Percentiles rank a stretch among this genome's conserved stretches.
phyloP scores from a whole-genome alignment of 2,329 filamentous ascomycete species.

The Sporothrix protearum region DNA sequence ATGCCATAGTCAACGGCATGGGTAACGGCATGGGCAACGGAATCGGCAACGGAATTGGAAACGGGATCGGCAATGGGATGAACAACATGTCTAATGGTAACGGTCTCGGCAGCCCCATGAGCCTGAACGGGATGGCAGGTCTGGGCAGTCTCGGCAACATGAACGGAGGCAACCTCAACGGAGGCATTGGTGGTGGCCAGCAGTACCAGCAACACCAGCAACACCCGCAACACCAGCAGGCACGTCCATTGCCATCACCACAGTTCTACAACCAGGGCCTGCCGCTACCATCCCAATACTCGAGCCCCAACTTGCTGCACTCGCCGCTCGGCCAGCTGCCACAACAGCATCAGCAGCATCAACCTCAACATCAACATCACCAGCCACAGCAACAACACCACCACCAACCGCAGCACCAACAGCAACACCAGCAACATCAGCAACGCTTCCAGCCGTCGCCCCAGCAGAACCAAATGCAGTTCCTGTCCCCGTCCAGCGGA shows the following conservation, averaged over 20 bases:
- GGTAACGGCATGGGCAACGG: neutral
- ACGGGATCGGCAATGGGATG: neutral
- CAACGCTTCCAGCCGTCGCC: constrained; percentile 18
- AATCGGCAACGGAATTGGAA: neutral
- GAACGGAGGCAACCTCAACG: neutral
- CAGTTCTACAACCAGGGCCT: constrained; percentile 24
- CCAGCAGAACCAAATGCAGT: constrained; percentile 23
- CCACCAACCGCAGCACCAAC: constrained; percentile 14
- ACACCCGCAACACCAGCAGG: constrained; percentile 10
- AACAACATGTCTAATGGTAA: neutral
- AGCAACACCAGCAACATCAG: constrained; percentile 6
- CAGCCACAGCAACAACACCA: constrained; percentile 11
- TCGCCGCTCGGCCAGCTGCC: constrained; percentile 17
- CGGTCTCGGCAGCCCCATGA: constrained; percentile 15
- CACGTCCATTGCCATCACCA: constrained; percentile 23
- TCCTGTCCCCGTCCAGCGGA: constrained; percentile 15
- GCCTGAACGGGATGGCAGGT: neutral
- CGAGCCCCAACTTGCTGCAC: constrained; percentile 20
- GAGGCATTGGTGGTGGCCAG: neutral
- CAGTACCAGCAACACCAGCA: constrained; percentile 21
- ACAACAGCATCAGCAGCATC: constrained; percentile 12
- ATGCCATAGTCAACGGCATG: too few relatives aligned
- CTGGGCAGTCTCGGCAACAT: neutral
- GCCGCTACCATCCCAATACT: constrained; percentile 18
- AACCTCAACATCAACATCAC: neutral